Evolutionary conservation across 768 basidiomycete genomes (phyloP).

Genomic region (Coprinellus micaceus): DNA sequence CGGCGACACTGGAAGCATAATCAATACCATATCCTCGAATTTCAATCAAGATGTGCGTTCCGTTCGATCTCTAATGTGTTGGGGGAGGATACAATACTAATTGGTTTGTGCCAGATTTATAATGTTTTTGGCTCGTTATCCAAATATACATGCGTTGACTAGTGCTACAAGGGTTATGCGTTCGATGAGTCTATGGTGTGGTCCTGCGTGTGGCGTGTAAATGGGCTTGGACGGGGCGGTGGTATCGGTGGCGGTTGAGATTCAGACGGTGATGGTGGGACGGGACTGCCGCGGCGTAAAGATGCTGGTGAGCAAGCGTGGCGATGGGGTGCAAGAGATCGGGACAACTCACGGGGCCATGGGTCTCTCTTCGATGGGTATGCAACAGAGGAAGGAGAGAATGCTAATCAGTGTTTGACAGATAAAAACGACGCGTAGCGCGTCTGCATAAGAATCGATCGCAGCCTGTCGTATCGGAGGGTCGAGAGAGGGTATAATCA

Average conservation of each 20-base stretch:
- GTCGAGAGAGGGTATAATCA: constrained; percentile 63
- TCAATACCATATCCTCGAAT: too few species aligned
- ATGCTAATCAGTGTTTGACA: constrained; percentile 68
- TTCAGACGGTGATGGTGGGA: not conserved
- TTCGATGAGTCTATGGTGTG: constrained; percentile 2
- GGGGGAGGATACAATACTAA: too few species aligned
- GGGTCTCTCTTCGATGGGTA: constrained; percentile 75
- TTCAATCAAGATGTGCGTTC: too few species aligned
- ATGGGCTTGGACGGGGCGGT: not conserved
- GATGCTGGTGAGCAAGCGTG: not conserved
- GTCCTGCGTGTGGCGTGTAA: not conserved
- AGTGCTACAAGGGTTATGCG: constrained; percentile 18
- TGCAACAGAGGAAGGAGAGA: constrained; percentile 60
- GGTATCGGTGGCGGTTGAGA: not conserved
- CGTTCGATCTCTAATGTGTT: too few species aligned
- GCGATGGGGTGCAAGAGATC: not conserved
- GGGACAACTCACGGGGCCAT: not conserved
- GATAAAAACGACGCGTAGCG: constrained; percentile 79
- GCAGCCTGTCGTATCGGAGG: constrained; percentile 57
- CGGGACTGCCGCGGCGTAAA: not conserved
- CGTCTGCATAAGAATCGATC: constrained; percentile 72
- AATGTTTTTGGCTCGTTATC: constrained; percentile 11
- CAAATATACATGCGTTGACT: constrained; percentile 21
- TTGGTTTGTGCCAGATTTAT: constrained; percentile 4
- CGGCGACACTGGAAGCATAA: too few species aligned